These are phyloP conservation scores for Ceratobasidium papillatum DNA, from an alignment of 1,284 basidiomycete species.

Conservation along the genomic window DNA sequence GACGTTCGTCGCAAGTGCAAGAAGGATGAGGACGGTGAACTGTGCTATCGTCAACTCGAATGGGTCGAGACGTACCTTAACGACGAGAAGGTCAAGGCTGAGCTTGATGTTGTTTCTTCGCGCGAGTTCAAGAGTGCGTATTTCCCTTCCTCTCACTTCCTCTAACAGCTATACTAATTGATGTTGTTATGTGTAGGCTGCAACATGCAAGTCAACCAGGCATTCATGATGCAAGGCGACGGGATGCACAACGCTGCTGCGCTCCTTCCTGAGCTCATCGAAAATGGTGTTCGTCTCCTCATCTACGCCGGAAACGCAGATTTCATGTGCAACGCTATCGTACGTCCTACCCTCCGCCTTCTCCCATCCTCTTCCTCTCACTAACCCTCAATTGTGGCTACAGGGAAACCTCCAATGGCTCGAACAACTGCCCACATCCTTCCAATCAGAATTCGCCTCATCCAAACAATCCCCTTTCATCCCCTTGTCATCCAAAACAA, in stretches of 20 bases:
- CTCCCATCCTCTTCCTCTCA: constrained; percentile 11
- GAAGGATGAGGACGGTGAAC: constrained; percentile 68
- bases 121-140: constrained; percentile 61
- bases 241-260: constrained; percentile 78
- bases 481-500: constrained; percentile 59
- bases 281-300: constrained; percentile 77
- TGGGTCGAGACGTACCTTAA: constrained; percentile 87
- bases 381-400: not conserved
- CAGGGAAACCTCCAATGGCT: constrained; percentile 80
- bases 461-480: constrained; percentile 57
- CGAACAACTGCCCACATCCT: constrained; percentile 65
- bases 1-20: constrained; percentile 85
- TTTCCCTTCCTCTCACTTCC: constrained; percentile 57
- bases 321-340: constrained; percentile 83
- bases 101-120: constrained; percentile 74
- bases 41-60: constrained; percentile 77
- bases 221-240: constrained; percentile 78
- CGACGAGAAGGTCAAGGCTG: constrained; percentile 70
- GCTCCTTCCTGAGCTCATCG: constrained; percentile 77
- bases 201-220: constrained; percentile 70
- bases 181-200: constrained; percentile 54
- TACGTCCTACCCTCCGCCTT: constrained; percentile 54
- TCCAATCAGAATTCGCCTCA: constrained; percentile 51
- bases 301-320: constrained; percentile 89
- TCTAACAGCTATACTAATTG: too few species aligned